Conservation (phyloP, 2,329 filamentous ascomycete species). For the Verticillium nonalfalfae region DNA sequence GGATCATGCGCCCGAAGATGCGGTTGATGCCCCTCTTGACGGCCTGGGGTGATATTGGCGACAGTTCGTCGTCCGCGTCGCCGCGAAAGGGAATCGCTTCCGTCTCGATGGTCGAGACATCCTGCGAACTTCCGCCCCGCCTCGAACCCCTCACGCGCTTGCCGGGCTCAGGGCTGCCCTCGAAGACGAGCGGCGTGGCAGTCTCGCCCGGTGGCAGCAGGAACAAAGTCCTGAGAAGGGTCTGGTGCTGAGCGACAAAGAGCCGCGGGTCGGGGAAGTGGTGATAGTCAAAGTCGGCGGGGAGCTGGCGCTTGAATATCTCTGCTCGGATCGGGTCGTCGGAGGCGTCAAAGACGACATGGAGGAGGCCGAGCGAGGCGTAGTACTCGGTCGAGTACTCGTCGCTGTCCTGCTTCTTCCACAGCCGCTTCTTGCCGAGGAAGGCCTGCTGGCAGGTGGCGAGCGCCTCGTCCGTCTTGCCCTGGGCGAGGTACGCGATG, state of each 20-base stretch:
- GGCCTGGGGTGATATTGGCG: background rate
- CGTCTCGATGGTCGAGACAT: background rate
- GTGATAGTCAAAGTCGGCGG: background rate
- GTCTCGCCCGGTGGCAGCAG: background rate
- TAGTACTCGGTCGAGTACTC: constrained; percentile 9
- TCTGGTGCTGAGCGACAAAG: background rate
- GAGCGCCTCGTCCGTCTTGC: constrained; percentile 16
- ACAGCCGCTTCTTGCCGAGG: constrained; percentile 14
- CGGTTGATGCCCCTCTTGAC: background rate
- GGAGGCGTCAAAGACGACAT: constrained; percentile 15
- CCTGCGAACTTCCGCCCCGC: background rate
- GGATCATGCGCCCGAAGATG: background rate
- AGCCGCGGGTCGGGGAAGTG: background rate
- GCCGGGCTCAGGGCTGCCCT: background rate
- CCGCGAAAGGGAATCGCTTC: background rate
- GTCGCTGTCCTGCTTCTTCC: constrained; percentile 6
- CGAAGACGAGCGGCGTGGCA: background rate
- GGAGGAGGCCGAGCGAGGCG: constrained; percentile 15
- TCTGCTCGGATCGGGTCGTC: constrained; percentile 17
- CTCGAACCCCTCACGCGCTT: background rate
- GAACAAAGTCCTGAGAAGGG: background rate
- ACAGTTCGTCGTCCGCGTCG: background rate
- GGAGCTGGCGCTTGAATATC: constrained; percentile 13
- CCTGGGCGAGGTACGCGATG: constrained; percentile 13
- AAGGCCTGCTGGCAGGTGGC: constrained; percentile 6